phyloP scores from a whole-genome alignment of 192 early-diverging fungal genomes.

The Coemansia sp. region DNA sequence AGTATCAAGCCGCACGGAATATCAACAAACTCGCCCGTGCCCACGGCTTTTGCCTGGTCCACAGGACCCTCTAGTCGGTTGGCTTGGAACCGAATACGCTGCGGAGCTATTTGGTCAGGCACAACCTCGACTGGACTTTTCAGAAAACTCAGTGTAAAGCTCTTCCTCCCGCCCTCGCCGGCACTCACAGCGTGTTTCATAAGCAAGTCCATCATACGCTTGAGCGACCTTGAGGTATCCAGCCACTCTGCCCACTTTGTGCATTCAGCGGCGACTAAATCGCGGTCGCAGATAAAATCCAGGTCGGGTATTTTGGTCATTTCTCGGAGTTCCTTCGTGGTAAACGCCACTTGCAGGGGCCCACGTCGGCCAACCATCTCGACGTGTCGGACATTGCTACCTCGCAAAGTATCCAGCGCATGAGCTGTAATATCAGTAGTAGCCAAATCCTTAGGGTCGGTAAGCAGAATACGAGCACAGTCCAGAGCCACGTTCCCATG shows the following conservation, averaged over 20 bases:
- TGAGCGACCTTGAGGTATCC: constrained; percentile 65
- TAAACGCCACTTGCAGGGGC: constrained; percentile 90
- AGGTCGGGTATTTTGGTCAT: constrained; percentile 77
- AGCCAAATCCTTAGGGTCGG: constrained; percentile 66
- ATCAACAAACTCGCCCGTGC: constrained; percentile 63
- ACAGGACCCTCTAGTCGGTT: constrained; percentile 72
- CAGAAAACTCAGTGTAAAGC: constrained; percentile 76
- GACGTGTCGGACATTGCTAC: constrained; percentile 79
- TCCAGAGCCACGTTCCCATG: constrained; percentile 97
- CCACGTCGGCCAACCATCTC: constrained; percentile 91
- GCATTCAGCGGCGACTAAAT: constrained; percentile 61
- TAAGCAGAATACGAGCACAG: constrained; percentile 84
- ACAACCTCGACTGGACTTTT: constrained; percentile 67
- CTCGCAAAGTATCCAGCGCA: constrained; percentile 67
- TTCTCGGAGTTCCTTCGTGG: constrained; percentile 94
- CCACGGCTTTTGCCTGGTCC: constrained; percentile 57
- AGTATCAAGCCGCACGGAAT: constrained; percentile 72
- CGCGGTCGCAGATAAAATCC: constrained; percentile 65
- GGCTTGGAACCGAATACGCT: constrained; percentile 56
- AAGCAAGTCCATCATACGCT: constrained; percentile 85
- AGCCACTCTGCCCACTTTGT: constrained; percentile 38
- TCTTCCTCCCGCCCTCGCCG: constrained; percentile 3
- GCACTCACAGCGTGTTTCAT: constrained; percentile 56
- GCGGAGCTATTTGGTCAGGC: constrained; percentile 11
- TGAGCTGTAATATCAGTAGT: constrained; percentile 85